Evolutionary conservation across 805 yeast species (phyloP), one percentile per base, ranked within the genome.

Genomic region (Hanseniaspora pseudoguilliermondii): DNA sequence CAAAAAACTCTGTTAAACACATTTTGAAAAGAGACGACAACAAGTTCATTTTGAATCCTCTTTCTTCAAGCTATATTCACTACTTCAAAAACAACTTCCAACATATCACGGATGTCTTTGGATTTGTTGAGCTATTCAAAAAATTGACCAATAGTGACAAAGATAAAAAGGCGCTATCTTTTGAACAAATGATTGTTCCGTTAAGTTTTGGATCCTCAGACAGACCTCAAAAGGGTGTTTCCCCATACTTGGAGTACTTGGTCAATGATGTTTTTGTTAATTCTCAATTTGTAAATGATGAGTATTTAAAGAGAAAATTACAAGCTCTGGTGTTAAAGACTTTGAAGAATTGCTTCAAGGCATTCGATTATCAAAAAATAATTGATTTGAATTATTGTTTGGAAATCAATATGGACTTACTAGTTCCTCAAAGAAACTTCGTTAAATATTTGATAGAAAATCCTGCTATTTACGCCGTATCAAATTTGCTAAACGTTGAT

Each of bases 191-290:
- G 15, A 73, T 80, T 13, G 84, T 74, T 62, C 95, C 95, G 0
- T 61, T 71, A 7, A 79, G 76, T 53, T 65, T 88, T 29, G 96
- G 96, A 0, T 65, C 65, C 2, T 71, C 73, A 0, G 77, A 81
- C 59, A 75, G 95, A 61, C 77, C 71, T 35, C 75, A 74, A 35
- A 66, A 73, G 18, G 95, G 96, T 2, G 68, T 88, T 6, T 80
- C 89, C 79, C 88, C 93, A 2, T 91, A 90, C 62, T 66, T 86
- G 54, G 91, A 87, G 54, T 88, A 79, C 61, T 65, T 89, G 15
- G 63, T 85, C n/a, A 69, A 75, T 13, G 85, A 84, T 44, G 79
- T 89, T 0, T 79, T 89, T 60, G 77, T 75, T 7, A 76, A 79
- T 27, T 71, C 86, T 2, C 63, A 69, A 2, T 66, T 64, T 47